A percentile compares a stretch with the other conserved stretches of the same genome.
These are phyloP conservation scores for Nevesoporus exiguus DNA, from an alignment of 768 basidiomycete species.

Conservation along the genomic window DNA sequence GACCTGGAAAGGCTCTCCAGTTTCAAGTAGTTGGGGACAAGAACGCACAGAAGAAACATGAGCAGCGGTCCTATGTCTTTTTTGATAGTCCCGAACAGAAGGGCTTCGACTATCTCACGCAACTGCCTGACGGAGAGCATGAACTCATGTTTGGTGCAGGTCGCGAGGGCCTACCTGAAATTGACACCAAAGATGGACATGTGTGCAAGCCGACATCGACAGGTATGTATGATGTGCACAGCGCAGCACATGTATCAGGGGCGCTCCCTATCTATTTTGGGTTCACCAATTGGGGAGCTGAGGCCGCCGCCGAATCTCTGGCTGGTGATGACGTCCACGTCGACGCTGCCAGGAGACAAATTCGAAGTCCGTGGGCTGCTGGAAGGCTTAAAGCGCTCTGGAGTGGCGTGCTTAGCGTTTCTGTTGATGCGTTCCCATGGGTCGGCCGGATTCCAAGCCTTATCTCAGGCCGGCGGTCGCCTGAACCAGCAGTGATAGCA, in stretches of 20 bases:
- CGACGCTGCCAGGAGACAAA: conserved; percentile 10
- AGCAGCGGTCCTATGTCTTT: conserved; percentile 58
- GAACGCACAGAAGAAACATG: conserved; percentile 27
- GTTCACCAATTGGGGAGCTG: conserved; percentile 39
- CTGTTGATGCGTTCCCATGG: conserved; percentile 64
- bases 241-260: conserved; percentile 43
- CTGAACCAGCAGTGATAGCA: background rate
- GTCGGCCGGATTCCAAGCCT: conserved; percentile 57
- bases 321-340: conserved; percentile 10
- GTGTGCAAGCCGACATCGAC: conserved; percentile 29
- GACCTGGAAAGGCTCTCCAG: conserved; percentile 41
- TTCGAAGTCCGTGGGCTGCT: conserved; percentile 31
- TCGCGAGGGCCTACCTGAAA: conserved; percentile 28
- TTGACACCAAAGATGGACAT: background rate
- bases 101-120: conserved; percentile 67
- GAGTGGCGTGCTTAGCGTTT: conserved; percentile 63
- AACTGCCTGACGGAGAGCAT: conserved; percentile 43
- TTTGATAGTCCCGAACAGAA: conserved; percentile 38
- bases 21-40: conserved; percentile 2
- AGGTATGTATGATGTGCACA: conserved; percentile 32
- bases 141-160: conserved; percentile 72
- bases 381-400: conserved; percentile 55
- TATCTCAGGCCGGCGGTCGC: conserved; percentile 42
- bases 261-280: conserved; percentile 57
- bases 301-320: conserved; percentile 23